Base-by-base conservation (phyloP, 352 stramenopile species). In the Globisporangium sylvaticum region DNA sequence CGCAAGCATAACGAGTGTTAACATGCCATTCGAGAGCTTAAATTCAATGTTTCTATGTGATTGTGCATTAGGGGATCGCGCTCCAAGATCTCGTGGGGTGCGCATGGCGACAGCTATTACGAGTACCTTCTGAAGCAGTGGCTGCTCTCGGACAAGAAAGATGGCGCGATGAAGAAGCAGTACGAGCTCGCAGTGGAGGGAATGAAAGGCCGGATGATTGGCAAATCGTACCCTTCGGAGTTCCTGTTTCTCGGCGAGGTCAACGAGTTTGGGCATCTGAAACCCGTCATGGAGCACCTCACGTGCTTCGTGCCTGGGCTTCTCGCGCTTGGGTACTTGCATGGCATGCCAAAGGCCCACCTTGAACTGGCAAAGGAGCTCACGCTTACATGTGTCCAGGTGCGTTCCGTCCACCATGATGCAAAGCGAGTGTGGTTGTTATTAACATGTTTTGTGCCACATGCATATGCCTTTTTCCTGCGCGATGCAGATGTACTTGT, bases 291-390 rank as follows among this genome's bases (percentile, higher is more conserved):
- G 84, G 88, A 97, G 65, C 92, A 97, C 63, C 73, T 95, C 50
- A 82, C 89, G 3, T 98, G 92, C 67, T 97, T 96, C 54, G 66
- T 97, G 5, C 88, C 91, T 10, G 89, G 89, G 3, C 80, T 95
- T 69, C 68, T 97, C 1, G 83, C 87, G 1, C 78, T 97, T 12
- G 89, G 86, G 7, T 76, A 71, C 3, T 24, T 74, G 29, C 71
- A 92, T 25, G 87, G 87, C 2, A 81, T 90, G 65, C 77, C 76
- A 4, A 44, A 63, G 0, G 73, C 67, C 7, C 82, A 96, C 57
- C 64, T 96, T 6, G 67, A 84, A 14, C 56, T 96, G 10, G 91
- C 91, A 0, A 78, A 89, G 62, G 72, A 89, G 8, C 71, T 97
- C 14, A 79, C 87, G 24, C 73, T 84, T 29, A 89, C 80, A 0